Conservation (phyloP, 169 alveolate genomes). For the Blepharisma undulans region DNA sequence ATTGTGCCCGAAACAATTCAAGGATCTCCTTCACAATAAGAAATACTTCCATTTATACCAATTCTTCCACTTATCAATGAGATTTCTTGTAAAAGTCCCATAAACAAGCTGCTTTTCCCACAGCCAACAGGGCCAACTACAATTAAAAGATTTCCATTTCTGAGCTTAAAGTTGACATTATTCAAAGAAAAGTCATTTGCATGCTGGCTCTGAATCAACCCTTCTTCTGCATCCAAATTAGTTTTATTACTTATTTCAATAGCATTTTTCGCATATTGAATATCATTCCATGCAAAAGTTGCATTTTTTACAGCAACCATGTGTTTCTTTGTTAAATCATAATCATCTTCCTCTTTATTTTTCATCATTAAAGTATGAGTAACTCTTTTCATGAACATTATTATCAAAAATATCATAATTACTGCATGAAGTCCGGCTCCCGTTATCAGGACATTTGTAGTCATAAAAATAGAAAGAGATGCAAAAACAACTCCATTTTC, state of each 20-base stretch:
- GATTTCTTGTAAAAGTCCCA: neutral
- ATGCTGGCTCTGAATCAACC: neutral
- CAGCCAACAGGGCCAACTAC: slow-evolving; percentile 27
- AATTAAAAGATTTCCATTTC: slow-evolving; percentile 63
- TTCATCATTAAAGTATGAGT: neutral
- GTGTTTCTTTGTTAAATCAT: neutral
- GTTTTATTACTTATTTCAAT: too few relatives aligned
- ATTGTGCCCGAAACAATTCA: neutral
- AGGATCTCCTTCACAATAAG: neutral
- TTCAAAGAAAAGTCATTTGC: neutral
- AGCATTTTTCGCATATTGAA: neutral
- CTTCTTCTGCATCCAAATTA: neutral
- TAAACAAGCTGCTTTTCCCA: neutral
- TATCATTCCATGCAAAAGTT: neutral
- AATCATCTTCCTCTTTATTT: neutral
- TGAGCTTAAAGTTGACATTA: slow-evolving; percentile 28
- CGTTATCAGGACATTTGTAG: neutral
- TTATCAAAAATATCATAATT: neutral
- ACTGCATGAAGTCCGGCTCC: neutral
- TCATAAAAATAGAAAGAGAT: neutral
- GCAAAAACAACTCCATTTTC: neutral
- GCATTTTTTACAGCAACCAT: neutral
- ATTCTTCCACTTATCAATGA: slow-evolving; percentile 48
- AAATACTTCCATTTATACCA: slow-evolving; percentile 28
- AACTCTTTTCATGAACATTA: neutral